Base-by-base conservation (phyloP, 805 yeast species). In the Kodamaea jinghongensis region DNA sequence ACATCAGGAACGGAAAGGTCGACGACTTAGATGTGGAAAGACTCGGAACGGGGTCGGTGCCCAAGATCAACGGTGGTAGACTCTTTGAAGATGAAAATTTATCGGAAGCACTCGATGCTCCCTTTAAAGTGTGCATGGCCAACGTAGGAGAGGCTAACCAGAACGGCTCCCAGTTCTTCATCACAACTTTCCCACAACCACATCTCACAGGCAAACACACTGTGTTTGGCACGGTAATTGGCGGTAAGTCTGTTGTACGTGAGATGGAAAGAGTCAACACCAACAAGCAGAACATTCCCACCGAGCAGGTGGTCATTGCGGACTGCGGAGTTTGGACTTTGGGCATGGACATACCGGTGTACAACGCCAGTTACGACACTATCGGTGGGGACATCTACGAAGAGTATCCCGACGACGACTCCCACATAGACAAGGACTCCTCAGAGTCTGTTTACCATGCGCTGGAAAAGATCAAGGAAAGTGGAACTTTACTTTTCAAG, bases 201-300 rank as follows among this genome's bases (percentile, higher is more conserved):
- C 96, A 88, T 60, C 63, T 89, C 42, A 77, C 74, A 31, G 86
- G 87, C 0, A 83, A 82, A 49, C 90, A 86, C 54, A 70, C 90
- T 0, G 79, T 86, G 2, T 83, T 89, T 61, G 96, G 96, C 1
- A 66, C 64, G 41, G 89, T 88, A 8, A 50, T 67, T 6, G 70
- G 68, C 49, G 95, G 87, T 12, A 83, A 81, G 55, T 80, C 83
- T 2, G 83, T 84, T 1, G 71, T 85, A 0, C 68, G 90, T 50
- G 79, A 79, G 17, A 63, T 83, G 14, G 95, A 85, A 56, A 65
- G 70, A 33, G 67, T 63, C 3, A 43, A 48, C 12, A 68, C 72
- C 2, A 49, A 61, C 5, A 69, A 73, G 1, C 67, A 72, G 25
- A 63, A 73, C 15, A 70, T 73, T 17, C 71, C 73, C 4, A 52